Evolutionary conservation across 1,284 basidiomycete genomes (phyloP).

Genomic region (Cryptococcus sp.): DNA sequence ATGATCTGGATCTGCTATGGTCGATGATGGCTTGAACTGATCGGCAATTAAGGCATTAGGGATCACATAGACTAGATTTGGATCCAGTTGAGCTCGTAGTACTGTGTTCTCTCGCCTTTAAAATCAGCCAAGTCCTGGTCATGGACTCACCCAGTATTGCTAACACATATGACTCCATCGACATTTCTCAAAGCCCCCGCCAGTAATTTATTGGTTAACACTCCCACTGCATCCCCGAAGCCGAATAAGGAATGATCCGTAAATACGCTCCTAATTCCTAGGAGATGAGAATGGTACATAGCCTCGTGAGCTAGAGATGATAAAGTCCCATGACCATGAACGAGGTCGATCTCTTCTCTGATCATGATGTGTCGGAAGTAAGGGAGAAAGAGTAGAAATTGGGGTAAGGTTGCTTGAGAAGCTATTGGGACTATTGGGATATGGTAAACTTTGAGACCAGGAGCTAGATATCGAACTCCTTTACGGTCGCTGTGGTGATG

Average conservation of each 20-base stretch:
- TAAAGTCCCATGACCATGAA: constrained; percentile 90
- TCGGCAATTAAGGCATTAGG: constrained; percentile 90
- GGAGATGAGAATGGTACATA: constrained; percentile 77
- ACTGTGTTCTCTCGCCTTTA: constrained; percentile 87
- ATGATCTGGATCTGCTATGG: constrained; percentile 53
- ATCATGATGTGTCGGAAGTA: constrained; percentile 84
- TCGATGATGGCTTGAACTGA: constrained; percentile 65
- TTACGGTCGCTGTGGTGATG: constrained; percentile 85
- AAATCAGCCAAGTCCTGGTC: neutral
- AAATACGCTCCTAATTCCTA: constrained; percentile 74
- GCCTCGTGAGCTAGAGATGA: constrained; percentile 89
- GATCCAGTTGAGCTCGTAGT: constrained; percentile 72
- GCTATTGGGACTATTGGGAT: constrained; percentile 84
- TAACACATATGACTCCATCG: constrained; percentile 92
- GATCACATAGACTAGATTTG: constrained; percentile 75
- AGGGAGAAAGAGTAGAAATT: constrained; percentile 88
- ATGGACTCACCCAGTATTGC: constrained; percentile 78
- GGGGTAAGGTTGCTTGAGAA: constrained; percentile 85
- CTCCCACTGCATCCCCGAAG: constrained; percentile 91
- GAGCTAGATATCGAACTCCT: constrained; percentile 83
- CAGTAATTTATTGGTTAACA: constrained; percentile 93
- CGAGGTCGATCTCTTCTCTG: constrained; percentile 77
- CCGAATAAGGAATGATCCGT: constrained; percentile 97
- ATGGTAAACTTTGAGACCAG: constrained; percentile 85
- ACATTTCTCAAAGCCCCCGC: constrained; percentile 81